Percentiles rank a stretch among this genome's conserved stretches.
Evolutionary conservation across 2,329 filamentous ascomycete genomes (phyloP).

Genomic region (Didymella lethalis): DNA sequence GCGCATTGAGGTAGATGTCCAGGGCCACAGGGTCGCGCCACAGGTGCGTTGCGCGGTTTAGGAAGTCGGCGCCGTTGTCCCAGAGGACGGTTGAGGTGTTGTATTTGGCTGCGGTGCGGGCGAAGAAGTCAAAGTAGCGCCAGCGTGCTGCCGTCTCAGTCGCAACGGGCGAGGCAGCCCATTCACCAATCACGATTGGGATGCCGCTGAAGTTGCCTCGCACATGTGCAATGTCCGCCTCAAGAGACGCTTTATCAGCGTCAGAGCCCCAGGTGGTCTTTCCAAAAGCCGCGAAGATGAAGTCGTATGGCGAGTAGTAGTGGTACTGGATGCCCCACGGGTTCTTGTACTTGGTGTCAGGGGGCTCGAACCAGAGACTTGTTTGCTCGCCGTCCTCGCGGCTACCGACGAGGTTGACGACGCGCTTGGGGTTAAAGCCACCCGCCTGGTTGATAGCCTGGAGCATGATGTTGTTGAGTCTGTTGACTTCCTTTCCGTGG

Average conservation of each 20-base stretch:
- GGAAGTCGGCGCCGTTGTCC: constrained; percentile 67
- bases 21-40: constrained; percentile 63
- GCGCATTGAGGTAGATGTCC: constrained; percentile 58
- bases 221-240: constrained; percentile 60
- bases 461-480: constrained; percentile 65
- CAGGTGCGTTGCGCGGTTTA: constrained; percentile 58
- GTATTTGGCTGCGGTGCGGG: constrained; percentile 59
- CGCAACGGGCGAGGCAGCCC: constrained; percentile 58
- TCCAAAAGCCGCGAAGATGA: constrained; percentile 60
- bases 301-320: constrained; percentile 64
- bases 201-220: constrained; percentile 64
- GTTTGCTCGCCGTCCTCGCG: constrained; percentile 63
- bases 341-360: constrained; percentile 58
- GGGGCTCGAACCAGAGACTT: constrained; percentile 61
- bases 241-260: constrained; percentile 60
- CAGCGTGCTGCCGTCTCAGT: constrained; percentile 65
- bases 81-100: constrained; percentile 63
- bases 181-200: constrained; percentile 67
- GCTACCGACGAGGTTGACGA: constrained; percentile 64
- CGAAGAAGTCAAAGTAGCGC: constrained; percentile 65
- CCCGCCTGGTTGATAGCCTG: constrained; percentile 62
- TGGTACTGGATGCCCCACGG: constrained; percentile 69
- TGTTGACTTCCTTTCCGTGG: constrained; percentile 62
- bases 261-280: constrained; percentile 67
- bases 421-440: constrained; percentile 63